Conservation (phyloP, 2,329 filamentous ascomycete genomes). For the Penicillium sp. region DNA sequence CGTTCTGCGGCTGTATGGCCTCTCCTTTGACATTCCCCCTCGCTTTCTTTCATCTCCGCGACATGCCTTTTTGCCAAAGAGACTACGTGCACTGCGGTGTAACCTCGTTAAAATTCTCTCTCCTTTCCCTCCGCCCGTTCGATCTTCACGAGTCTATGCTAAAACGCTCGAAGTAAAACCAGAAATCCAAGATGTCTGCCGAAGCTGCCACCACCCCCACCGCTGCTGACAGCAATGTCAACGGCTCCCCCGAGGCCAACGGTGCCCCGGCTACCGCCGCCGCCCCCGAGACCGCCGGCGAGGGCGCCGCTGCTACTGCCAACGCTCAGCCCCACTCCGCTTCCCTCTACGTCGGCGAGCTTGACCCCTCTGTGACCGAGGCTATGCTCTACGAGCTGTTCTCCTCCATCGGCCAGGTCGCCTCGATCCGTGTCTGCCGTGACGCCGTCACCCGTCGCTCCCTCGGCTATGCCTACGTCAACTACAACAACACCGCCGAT, state of each 20-base stretch:
- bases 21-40: constrained; percentile 9
- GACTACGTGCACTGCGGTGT: constrained; percentile 16
- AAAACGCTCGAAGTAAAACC: constrained; percentile 54
- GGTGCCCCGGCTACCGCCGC: constrained; percentile 68
- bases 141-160: constrained; percentile 12
- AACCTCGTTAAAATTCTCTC: constrained; percentile 10
- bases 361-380: constrained; percentile 96
- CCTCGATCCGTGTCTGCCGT: constrained; percentile 98
- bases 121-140: constrained; percentile 5
- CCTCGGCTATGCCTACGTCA: constrained; percentile 98
- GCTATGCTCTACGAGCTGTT: constrained; percentile 99
- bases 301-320: constrained; percentile 63
- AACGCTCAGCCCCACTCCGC: constrained; percentile 86
- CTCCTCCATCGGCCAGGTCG: constrained; percentile 97
- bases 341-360: constrained; percentile 97
- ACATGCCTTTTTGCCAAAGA: constrained; percentile 8
- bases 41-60: constrained; percentile 5
- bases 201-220: constrained; percentile 74
- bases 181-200: constrained; percentile 70
- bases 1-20: constrained; percentile 10
- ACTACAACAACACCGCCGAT: constrained; percentile 97
- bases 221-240: constrained; percentile 58
- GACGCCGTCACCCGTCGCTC: constrained; percentile 98
- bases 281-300: constrained; percentile 43
- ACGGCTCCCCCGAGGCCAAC: constrained; percentile 58